These are phyloP conservation scores for Phlebiopsis gigantea DNA, from an alignment of 768 basidiomycete genomes.

Conservation along the genomic window DNA sequence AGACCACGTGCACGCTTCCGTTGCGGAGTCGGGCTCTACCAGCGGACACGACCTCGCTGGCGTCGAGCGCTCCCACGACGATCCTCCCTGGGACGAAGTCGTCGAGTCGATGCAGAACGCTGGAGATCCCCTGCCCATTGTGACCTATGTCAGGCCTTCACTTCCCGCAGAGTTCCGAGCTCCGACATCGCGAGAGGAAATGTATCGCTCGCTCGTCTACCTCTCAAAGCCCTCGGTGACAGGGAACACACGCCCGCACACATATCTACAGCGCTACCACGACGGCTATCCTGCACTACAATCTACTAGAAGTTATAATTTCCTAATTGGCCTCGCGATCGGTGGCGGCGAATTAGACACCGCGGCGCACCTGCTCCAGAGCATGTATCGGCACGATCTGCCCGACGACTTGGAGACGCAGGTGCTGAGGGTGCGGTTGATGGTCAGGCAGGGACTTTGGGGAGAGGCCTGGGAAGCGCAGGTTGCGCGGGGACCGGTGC, in stretches of 20 bases:
- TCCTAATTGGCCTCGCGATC: conserved; percentile 43
- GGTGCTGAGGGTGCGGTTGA: conserved; percentile 50
- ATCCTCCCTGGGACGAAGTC: conserved; percentile 23
- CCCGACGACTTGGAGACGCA: conserved; percentile 47
- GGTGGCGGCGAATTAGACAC: conserved; percentile 44
- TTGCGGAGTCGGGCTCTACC: too few relatives aligned
- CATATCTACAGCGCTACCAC: conserved; percentile 46
- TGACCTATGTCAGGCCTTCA: neutral
- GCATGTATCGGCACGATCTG: conserved; percentile 42
- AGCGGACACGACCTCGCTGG: neutral
- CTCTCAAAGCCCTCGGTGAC: conserved; percentile 23
- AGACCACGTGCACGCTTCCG: too few relatives aligned
- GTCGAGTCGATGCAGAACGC: conserved; percentile 4
- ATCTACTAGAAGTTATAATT: conserved; percentile 39
- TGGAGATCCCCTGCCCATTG: neutral
- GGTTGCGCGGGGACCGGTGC: conserved; percentile 18
- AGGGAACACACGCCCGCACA: conserved; percentile 21
- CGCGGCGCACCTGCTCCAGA: conserved; percentile 37
- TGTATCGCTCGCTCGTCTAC: conserved; percentile 34
- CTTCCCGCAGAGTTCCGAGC: neutral
- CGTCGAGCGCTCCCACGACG: conserved; percentile 14
- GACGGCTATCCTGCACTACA: conserved; percentile 26
- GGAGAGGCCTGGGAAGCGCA: conserved; percentile 44
- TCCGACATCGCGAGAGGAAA: neutral
- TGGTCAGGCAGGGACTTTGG: conserved; percentile 55